Evolutionary conservation across 495 filamentous ascomycete genomes (phyloP).

Genomic region (Xylaria palmicola): DNA sequence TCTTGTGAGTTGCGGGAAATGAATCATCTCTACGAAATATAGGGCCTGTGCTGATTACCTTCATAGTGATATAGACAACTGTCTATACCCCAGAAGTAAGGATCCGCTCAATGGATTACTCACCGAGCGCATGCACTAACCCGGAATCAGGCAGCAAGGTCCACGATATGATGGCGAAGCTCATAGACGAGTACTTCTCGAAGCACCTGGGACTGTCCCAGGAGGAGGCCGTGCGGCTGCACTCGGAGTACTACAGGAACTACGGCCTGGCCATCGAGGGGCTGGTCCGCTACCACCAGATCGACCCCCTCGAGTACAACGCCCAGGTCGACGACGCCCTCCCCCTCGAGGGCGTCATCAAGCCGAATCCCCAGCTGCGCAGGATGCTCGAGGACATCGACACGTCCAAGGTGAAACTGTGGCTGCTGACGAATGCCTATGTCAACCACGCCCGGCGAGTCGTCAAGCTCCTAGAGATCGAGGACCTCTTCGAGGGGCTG

Average conservation of each 20-base stretch:
- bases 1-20: conserved; percentile 40
- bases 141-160: conserved; percentile 58
- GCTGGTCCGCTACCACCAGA: conserved; percentile 88
- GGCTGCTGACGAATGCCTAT: conserved; percentile 97
- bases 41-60: not conserved
- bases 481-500: conserved; percentile 88
- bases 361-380: conserved; percentile 70
- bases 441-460: conserved; percentile 83
- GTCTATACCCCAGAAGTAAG: conserved; percentile 69
- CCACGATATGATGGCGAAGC: conserved; percentile 68
- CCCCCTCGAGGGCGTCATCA: conserved; percentile 80
- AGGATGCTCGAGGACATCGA: conserved; percentile 78
- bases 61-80: conserved; percentile 89
- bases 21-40: not conserved
- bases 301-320: conserved; percentile 95
- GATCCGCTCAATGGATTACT: not conserved
- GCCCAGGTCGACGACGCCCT: conserved; percentile 90
- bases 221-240: conserved; percentile 76
- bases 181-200: conserved; percentile 81
- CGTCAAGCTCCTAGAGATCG: conserved; percentile 73
- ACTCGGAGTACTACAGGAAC: conserved; percentile 87
- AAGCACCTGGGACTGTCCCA: conserved; percentile 68
- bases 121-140: conserved; percentile 6
- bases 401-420: conserved; percentile 73
- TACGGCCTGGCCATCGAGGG: conserved; percentile 98